A percentile compares a stretch with the other conserved stretches of the same genome.
phyloP scores from a whole-genome alignment of 768 basidiomycete species.

The Russula abietina region DNA sequence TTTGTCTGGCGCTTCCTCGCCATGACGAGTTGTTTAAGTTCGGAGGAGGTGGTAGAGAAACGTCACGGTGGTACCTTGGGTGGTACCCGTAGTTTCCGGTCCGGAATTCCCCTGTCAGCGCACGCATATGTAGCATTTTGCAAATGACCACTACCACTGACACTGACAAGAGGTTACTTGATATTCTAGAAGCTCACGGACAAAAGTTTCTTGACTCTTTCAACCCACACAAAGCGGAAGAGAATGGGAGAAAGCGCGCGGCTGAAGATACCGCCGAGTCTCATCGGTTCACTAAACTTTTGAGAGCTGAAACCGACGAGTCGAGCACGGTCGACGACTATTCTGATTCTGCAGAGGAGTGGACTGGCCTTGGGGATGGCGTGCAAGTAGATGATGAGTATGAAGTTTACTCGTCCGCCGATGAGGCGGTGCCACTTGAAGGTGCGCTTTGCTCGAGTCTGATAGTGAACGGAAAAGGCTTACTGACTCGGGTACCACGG shows the following conservation, averaged over 20 bases:
- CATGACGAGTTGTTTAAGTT: constrained; percentile 12
- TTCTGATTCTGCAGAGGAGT: constrained; percentile 34
- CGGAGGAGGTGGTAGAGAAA: too few species aligned
- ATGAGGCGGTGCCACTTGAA: neutral
- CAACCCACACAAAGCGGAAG: constrained; percentile 27
- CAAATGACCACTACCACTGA: constrained; percentile 25
- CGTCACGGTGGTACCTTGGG: too few species aligned
- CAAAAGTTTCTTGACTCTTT: constrained; percentile 43
- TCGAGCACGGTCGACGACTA: neutral
- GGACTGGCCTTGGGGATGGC: constrained; percentile 35
- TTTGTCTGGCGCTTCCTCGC: constrained; percentile 4
- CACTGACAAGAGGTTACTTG: constrained; percentile 34
- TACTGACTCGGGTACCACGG: constrained; percentile 20
- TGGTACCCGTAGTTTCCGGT: neutral
- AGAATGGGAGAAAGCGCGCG: constrained; percentile 22
- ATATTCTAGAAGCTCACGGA: constrained; percentile 41
- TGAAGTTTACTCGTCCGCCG: constrained; percentile 7
- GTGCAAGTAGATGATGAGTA: constrained; percentile 12
- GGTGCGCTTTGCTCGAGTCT: constrained; percentile 2
- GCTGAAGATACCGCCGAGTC: neutral
- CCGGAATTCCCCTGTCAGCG: constrained; percentile 1
- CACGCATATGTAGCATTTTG: too few species aligned
- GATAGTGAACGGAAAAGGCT: neutral
- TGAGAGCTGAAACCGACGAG: constrained; percentile 1
- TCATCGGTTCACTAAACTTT: constrained; percentile 2